Conservation (phyloP, 2,329 filamentous ascomycete genomes). For the Neofusicoccum sp. region DNA sequence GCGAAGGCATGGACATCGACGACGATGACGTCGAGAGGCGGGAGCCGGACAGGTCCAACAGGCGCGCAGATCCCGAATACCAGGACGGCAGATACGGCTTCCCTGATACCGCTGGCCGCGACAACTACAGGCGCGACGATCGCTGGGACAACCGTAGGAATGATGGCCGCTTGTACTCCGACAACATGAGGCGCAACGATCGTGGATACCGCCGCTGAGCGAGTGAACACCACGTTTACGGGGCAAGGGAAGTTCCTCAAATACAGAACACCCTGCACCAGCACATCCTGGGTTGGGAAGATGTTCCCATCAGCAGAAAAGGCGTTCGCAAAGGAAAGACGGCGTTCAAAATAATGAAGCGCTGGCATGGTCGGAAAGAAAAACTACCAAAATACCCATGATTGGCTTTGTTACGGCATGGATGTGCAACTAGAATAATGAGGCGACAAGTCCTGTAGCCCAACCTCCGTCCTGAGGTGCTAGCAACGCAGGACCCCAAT, state of each 20-base stretch:
- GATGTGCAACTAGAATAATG: not conserved
- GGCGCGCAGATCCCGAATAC: constrained; percentile 35
- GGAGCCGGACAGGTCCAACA: constrained; percentile 25
- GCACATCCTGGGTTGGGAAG: not conserved
- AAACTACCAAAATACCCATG: constrained; percentile 12
- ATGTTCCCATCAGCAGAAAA: not conserved
- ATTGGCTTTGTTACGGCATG: constrained; percentile 6
- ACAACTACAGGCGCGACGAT: constrained; percentile 16
- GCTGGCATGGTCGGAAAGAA: not conserved
- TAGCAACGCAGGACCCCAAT: not conserved
- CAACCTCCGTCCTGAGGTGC: not conserved
- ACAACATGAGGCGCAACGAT: constrained; percentile 15
- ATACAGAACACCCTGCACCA: not conserved
- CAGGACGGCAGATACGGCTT: constrained; percentile 47
- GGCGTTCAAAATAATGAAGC: not conserved
- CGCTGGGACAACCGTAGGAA: constrained; percentile 9
- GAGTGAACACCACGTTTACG: not conserved
- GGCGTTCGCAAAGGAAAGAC: constrained; percentile 7
- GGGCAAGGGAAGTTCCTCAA: not conserved
- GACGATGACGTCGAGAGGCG: constrained; percentile 22
- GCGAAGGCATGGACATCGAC: constrained; percentile 47
- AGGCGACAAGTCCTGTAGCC: not conserved
- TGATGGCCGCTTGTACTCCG: constrained; percentile 13
- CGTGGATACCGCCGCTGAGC: constrained; percentile 15
- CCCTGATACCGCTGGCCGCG: constrained; percentile 3